phyloP scores from a whole-genome alignment of 345 rosid species.

The Hibiscus tridactylites region DNA sequence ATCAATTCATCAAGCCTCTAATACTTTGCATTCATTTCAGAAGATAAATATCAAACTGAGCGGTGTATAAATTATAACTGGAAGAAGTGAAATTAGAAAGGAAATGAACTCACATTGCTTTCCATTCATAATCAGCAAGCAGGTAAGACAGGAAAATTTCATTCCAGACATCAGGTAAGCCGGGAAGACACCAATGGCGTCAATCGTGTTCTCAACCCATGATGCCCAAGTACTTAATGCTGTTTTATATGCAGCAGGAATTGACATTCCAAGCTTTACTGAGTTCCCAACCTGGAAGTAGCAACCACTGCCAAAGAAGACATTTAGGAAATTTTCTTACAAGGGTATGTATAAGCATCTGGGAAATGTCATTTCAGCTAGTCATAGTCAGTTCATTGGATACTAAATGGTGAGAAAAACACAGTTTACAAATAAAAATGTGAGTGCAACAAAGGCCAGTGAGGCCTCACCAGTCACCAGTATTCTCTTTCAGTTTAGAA shows the following conservation, averaged over 20 bases:
- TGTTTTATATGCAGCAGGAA: too few species aligned
- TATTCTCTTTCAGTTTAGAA: not conserved
- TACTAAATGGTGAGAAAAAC: not conserved
- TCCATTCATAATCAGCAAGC: not conserved
- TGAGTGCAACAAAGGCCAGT: not conserved
- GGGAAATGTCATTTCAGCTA: not conserved
- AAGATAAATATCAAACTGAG: not conserved
- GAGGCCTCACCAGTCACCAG: not conserved
- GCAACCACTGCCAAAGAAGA: conserved; percentile 59
- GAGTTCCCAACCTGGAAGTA: conserved; percentile 77
- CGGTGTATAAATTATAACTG: not conserved
- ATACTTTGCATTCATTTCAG: too few species aligned
- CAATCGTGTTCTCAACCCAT: too few species aligned
- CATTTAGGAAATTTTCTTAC: conserved; percentile 15
- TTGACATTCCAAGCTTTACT: conserved; percentile 72
- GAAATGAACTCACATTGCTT: conserved; percentile 14
- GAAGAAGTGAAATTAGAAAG: conserved; percentile 2
- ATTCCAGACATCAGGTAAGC: not conserved
- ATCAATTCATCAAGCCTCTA: not conserved
- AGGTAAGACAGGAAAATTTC: not conserved
- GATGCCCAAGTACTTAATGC: too few species aligned
- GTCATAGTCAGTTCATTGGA: not conserved
- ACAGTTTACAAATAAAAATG: not conserved
- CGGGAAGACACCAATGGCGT: not conserved
- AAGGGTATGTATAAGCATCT: not conserved